Percentiles rank a stretch among this genome's conserved stretches.
These are phyloP conservation scores for Suhomyces sp. DNA, from an alignment of 805 yeast genomes.

Conservation along the genomic window DNA sequence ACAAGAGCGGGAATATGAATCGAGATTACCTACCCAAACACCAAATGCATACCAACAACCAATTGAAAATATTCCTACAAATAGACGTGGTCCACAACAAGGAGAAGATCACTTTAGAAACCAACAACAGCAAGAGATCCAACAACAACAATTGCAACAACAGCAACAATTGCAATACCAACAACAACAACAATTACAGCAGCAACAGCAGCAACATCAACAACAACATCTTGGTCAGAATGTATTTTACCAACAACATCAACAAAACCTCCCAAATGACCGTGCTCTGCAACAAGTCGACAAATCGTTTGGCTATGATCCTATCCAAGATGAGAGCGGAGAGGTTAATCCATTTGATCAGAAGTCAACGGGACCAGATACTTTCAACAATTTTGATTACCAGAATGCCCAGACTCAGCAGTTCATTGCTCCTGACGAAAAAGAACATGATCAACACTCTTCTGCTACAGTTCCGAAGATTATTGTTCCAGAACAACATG, in stretches of 20 bases:
- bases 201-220: conserved; percentile 17
- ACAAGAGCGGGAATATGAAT: conserved; percentile 17
- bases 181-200: conserved; percentile 14
- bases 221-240: conserved; percentile 15
- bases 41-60: conserved; percentile 27
- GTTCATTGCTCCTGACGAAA: conserved; percentile 13
- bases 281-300: conserved; percentile 9
- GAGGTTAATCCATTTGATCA: conserved; percentile 11
- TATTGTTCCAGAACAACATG: neutral
- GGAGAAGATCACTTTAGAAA: conserved; percentile 11
- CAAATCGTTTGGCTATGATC: conserved; percentile 2
- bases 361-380: conserved; percentile 8
- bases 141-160: conserved; percentile 14
- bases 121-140: conserved; percentile 10
- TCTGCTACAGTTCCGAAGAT: neutral
- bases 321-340: conserved; percentile 7
- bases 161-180: conserved; percentile 7
- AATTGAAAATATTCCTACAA: conserved; percentile 24
- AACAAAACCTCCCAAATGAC: conserved; percentile 16
- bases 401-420: conserved; percentile 21
- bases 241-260: conserved; percentile 14
- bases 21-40: conserved; percentile 31
- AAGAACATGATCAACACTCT: conserved; percentile 1
- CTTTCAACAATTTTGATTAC: conserved; percentile 28
- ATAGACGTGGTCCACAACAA: conserved; percentile 22